A percentile compares a stretch with the other conserved stretches of the same genome.
phyloP scores from a whole-genome alignment of 768 basidiomycete genomes.

The Psilocybe subaeruginosa region DNA sequence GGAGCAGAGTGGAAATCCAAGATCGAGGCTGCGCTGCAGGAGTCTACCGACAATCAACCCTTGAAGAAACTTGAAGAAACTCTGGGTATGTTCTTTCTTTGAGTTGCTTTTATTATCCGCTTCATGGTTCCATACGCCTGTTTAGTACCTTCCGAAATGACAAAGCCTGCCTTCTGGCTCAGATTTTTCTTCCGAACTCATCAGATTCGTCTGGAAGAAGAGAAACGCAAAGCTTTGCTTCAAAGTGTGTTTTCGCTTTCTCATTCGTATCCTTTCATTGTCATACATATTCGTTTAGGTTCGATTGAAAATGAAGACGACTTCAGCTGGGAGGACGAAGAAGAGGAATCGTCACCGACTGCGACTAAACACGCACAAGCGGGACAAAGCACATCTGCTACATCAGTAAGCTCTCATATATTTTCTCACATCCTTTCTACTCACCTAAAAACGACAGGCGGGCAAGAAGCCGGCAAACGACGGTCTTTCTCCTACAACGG shows the following conservation, averaged over 20 bases:
- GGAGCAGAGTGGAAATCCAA: conserved; percentile 59
- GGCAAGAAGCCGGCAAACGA: conserved; percentile 17
- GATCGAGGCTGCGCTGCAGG: conserved; percentile 50
- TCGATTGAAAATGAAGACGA: conserved; percentile 80
- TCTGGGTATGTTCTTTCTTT: conserved; percentile 51
- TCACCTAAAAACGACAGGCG: conserved; percentile 6
- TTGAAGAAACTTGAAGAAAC: conserved; percentile 55
- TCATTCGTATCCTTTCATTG: not conserved
- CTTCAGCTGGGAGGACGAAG: conserved; percentile 93
- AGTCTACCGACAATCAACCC: conserved; percentile 51
- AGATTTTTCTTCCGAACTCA: conserved; percentile 89
- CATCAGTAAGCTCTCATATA: conserved; percentile 10
- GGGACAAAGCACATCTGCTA: conserved; percentile 12
- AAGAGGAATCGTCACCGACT: conserved; percentile 56
- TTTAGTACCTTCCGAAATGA: conserved; percentile 69
- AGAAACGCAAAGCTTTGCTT: conserved; percentile 75
- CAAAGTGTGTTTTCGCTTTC: conserved; percentile 52
- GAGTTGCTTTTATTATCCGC: conserved; percentile 5
- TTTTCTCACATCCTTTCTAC: conserved; percentile 7
- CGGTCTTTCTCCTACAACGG: conserved; percentile 29
- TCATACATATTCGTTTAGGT: not conserved
- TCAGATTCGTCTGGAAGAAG: conserved; percentile 81
- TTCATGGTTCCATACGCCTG: conserved; percentile 2
- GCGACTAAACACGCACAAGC: conserved; percentile 4
- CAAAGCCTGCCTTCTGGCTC: conserved; percentile 76